A percentile compares a stretch with the other conserved stretches of the same genome.
Conservation (phyloP, 306 rosid genomes). For the Arachis hypogaea region DNA sequence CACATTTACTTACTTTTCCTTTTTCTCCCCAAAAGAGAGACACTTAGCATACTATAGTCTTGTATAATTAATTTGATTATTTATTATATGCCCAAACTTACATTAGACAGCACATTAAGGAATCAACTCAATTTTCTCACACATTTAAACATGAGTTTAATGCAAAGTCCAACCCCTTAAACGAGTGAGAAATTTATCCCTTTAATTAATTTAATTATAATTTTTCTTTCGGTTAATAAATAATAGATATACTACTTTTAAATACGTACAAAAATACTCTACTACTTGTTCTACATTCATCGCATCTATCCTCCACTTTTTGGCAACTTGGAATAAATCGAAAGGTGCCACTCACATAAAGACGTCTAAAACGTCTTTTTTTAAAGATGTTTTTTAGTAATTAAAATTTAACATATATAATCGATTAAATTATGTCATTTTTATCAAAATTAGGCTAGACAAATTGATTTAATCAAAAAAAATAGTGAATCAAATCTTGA, state of each 20-base stretch:
- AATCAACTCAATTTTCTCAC: neutral
- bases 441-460: too few relatives aligned
- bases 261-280: neutral
- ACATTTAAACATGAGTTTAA: neutral
- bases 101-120: neutral
- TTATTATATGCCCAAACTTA: neutral
- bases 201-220: neutral
- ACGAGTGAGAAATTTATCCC: neutral
- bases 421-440: too few relatives aligned
- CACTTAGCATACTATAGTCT: neutral
- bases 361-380: too few relatives aligned
- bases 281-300: neutral
- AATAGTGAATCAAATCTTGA: too few relatives aligned
- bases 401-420: too few relatives aligned
- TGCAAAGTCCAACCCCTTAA: slow-evolving; percentile 1
- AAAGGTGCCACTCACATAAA: too few relatives aligned
- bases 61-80: neutral
- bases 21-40: neutral
- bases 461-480: too few relatives aligned
- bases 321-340: slow-evolving; percentile 27
- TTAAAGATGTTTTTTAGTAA: too few relatives aligned
- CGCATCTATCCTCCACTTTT: neutral
- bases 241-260: neutral
- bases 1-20: neutral
- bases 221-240: neutral